phyloP scores from a whole-genome alignment of 176 grass and related monocot genomes.

The Otatea glauca region DNA sequence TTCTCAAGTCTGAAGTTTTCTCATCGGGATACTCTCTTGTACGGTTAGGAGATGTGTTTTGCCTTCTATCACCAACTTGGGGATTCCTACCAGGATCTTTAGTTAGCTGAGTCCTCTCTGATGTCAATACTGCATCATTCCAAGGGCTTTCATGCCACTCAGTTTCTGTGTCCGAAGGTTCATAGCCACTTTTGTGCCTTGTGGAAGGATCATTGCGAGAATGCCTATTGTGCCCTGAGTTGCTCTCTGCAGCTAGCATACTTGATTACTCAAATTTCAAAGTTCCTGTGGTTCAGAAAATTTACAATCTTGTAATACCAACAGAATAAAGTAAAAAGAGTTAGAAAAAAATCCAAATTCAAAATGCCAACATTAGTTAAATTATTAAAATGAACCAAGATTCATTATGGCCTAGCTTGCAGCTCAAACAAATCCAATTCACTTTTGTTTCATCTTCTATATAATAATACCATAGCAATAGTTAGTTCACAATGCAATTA shows the following conservation, averaged over 20 bases:
- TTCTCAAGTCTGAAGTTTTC: slow-evolving; percentile 50
- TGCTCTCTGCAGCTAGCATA: slow-evolving; percentile 51
- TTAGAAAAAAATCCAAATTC: background rate
- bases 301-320: slow-evolving; percentile 29
- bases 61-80: slow-evolving; percentile 50
- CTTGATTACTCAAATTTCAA: slow-evolving; percentile 34
- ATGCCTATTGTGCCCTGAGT: slow-evolving; percentile 38
- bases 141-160: slow-evolving; percentile 86
- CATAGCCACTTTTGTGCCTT: slow-evolving; percentile 64
- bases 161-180: slow-evolving; percentile 79
- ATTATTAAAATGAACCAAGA: slow-evolving; percentile 1
- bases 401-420: background rate
- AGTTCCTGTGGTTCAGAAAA: slow-evolving; percentile 29
- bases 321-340: slow-evolving; percentile 23
- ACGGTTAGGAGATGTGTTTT: slow-evolving; percentile 51
- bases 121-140: slow-evolving; percentile 55
- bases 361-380: background rate
- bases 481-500: background rate
- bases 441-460: slow-evolving; percentile 22
- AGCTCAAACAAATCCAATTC: slow-evolving; percentile 24
- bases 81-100: slow-evolving; percentile 48
- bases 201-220: slow-evolving; percentile 41
- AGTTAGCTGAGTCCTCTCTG: slow-evolving; percentile 47
- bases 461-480: slow-evolving; percentile 9
- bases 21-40: slow-evolving; percentile 35